These are phyloP conservation scores for Opeltia flavorubescens DNA, from an alignment of 495 filamentous ascomycete species.

Conservation along the genomic window DNA sequence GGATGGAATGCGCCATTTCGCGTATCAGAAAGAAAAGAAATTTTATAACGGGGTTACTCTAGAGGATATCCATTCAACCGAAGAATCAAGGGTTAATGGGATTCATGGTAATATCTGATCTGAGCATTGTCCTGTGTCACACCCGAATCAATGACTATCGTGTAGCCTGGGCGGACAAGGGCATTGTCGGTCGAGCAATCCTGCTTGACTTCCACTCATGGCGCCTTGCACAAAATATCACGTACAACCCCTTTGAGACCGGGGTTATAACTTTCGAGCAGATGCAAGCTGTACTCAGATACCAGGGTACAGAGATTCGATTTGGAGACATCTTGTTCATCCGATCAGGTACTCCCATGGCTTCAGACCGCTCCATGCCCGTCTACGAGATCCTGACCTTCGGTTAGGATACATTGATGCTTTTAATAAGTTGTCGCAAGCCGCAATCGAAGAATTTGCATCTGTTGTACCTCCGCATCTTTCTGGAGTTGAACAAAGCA, in stretches of 20 bases:
- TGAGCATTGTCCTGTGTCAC: constrained; percentile 35
- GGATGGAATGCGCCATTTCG: constrained; percentile 52
- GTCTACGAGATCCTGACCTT: not conserved
- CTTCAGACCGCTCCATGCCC: not conserved
- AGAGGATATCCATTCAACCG: constrained; percentile 36
- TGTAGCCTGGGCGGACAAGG: constrained; percentile 35
- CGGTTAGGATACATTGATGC: constrained; percentile 45
- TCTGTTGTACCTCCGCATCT: constrained; percentile 26
- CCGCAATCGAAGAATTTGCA: constrained; percentile 27
- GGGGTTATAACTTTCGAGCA: constrained; percentile 45
- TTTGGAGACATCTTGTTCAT: constrained; percentile 54
- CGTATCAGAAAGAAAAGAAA: constrained; percentile 34
- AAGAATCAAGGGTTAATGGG: constrained; percentile 27
- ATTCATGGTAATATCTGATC: constrained; percentile 36
- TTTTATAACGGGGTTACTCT: constrained; percentile 51
- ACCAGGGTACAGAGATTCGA: constrained; percentile 44
- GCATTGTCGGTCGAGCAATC: constrained; percentile 44
- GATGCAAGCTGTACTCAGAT: constrained; percentile 39
- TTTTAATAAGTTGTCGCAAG: constrained; percentile 28
- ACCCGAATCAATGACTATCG: constrained; percentile 36
- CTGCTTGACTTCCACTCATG: constrained; percentile 41
- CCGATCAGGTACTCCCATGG: constrained; percentile 17
- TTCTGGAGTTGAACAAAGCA: constrained; percentile 42
- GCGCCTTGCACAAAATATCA: constrained; percentile 29
- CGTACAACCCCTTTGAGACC: constrained; percentile 40